Base-by-base conservation (phyloP, 73 alveolate species). In the Tetrahymena borealis region DNA sequence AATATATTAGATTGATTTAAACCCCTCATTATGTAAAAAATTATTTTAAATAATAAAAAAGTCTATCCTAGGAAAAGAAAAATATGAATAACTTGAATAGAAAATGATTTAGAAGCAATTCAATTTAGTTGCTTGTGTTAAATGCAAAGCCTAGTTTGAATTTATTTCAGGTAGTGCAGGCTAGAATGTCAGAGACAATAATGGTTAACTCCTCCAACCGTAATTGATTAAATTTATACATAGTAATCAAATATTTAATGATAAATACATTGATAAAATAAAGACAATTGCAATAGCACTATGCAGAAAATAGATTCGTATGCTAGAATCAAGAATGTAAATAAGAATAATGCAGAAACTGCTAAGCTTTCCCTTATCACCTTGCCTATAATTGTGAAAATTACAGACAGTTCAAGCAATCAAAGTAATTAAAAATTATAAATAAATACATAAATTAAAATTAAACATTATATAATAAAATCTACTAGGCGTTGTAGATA, bases 51-150 rank as follows among this genome's bases (percentile, higher is more conserved):
- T 13, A 78, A 1, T 15, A 35, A n/a, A 33, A 11, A 33, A 90
- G 93, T 15, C 32, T 24, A 31, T 60, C 18, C 38, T 93, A 18
- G 95, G 95, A 39, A 35, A 10, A 40, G 95, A 93, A 37, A 93
- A 92, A 40, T 90, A 60, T 60, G 85, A 60, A 60, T 60, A 60
- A 35, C 85, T 60, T 4, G 85, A 60, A 60, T 28, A 60, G 38
- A 60, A 60, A 60, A 60, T 60, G 85, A 60, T 60, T 24, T n/a
- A 60, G 85, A 60, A 60, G 35, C n/a, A 24, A 35, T 60, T 24
- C 31, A 60, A 60, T 60, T n/a, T 60, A 18, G 85, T 60, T n/a
- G n/a, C 85, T 60, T 60, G 85, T 60, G 38, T 60, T 60, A 60
- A 60, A 60, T 60, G 85, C 13, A 60, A 60, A 60, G 85, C 85